Evolutionary conservation across 805 yeast genomes (phyloP).

Genomic region (Metschnikowia cubensis): DNA sequence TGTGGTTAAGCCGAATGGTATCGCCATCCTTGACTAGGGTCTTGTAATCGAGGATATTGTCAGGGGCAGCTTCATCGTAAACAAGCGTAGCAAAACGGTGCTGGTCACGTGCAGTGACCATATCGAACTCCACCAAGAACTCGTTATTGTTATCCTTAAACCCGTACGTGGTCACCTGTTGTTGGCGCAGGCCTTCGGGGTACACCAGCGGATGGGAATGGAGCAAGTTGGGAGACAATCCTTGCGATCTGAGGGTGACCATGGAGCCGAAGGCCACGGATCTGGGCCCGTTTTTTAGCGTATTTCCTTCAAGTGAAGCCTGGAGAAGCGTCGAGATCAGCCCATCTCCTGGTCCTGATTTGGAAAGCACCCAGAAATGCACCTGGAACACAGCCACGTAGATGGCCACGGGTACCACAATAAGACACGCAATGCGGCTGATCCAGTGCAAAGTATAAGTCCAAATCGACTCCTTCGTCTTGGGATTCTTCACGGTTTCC

Average conservation of each 20-base stretch:
- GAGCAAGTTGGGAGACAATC: constrained; percentile 66
- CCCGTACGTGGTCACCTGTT: constrained; percentile 90
- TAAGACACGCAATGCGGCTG: constrained; percentile 59
- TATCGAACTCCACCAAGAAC: constrained; percentile 27
- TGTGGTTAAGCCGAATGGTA: constrained; percentile 68
- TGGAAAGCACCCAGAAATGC: constrained; percentile 71
- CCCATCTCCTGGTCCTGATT: constrained; percentile 91
- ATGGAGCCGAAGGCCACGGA: constrained; percentile 59
- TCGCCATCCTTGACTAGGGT: constrained; percentile 54
- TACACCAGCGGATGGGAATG: constrained; percentile 85
- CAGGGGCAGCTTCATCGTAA: constrained; percentile 19
- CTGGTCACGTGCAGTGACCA: constrained; percentile 35
- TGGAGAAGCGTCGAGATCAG: constrained; percentile 88
- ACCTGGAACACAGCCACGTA: constrained; percentile 72
- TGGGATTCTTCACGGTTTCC: too few species aligned
- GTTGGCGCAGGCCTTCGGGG: constrained; percentile 92
- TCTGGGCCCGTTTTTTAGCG: constrained; percentile 63
- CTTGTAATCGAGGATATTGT: constrained; percentile 18
- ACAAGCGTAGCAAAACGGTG: constrained; percentile 29
- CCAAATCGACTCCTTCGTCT: background rate
- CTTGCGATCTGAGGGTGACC: constrained; percentile 66
- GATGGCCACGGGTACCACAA: constrained; percentile 65
- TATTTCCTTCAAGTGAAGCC: constrained; percentile 70
- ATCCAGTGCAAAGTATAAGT: constrained; percentile 64
- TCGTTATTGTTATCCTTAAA: constrained; percentile 51